Evolutionary conservation across 805 yeast species (phyloP).

Genomic region (Wickerhamiella spandovensis): DNA sequence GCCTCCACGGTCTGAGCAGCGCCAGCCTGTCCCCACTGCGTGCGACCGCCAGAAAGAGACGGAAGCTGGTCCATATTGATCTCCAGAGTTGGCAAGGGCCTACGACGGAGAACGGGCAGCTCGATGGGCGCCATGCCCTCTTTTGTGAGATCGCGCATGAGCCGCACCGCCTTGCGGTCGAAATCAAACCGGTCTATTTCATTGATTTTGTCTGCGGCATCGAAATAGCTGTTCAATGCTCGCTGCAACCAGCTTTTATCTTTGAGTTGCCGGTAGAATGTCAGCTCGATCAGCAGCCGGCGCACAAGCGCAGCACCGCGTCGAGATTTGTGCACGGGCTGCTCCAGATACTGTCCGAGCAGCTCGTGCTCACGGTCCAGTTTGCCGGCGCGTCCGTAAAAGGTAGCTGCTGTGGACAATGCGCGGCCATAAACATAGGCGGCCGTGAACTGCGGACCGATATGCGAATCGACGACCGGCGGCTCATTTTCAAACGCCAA

Average conservation of each 20-base stretch:
- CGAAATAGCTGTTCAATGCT: constrained; percentile 19
- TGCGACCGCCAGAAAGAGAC: constrained; percentile 2
- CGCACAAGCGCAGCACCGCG: constrained; percentile 16
- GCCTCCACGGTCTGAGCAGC: constrained; percentile 22
- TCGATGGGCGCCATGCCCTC: constrained; percentile 6
- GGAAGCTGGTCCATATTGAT: background rate
- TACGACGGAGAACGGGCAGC: constrained; percentile 3
- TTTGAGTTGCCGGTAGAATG: constrained; percentile 12
- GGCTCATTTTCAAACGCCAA: background rate
- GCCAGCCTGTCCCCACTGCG: constrained; percentile 10
- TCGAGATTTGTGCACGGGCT: constrained; percentile 12
- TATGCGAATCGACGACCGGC: background rate
- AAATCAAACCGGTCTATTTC: constrained; percentile 17
- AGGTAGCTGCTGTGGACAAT: constrained; percentile 12
- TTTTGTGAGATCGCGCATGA: constrained; percentile 10
- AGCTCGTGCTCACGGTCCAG: constrained; percentile 15
- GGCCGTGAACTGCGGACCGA: constrained; percentile 10
- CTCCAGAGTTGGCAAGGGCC: background rate
- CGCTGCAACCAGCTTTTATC: constrained; percentile 17
- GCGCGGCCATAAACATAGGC: constrained; percentile 17
- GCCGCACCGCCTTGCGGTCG: constrained; percentile 16
- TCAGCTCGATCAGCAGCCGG: constrained; percentile 18
- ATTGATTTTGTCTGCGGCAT: constrained; percentile 14
- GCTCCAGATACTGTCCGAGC: constrained; percentile 14
- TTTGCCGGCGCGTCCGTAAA: constrained; percentile 13